Base-by-base conservation (phyloP, 257 asterid species). In the Anisodus acutangulus region DNA sequence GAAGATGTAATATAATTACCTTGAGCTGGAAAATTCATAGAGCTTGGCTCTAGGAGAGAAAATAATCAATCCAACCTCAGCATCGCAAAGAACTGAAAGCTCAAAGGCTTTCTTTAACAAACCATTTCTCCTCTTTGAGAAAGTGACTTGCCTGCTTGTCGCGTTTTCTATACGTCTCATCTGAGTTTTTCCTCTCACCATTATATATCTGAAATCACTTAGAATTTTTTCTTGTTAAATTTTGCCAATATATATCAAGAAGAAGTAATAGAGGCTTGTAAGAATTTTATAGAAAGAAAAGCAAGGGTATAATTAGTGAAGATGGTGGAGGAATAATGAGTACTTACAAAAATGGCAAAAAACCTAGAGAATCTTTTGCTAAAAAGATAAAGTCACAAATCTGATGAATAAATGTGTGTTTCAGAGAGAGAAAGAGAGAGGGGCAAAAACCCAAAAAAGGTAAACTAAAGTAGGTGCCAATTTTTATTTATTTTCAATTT, bases 131-230 rank as follows among this genome's bases (percentile, higher is more conserved):
- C 98, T 89, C 94, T 95, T 95, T 3, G 98, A 95, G 94, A 93
- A 93, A 85, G 98, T 93, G 7, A 94, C 98, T 86, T 95, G 97
- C 80, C 98, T 85, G 90, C 98, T 93, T 7, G 97, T 93, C 6
- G 95, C 94, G 93, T 94, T 93, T 82, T 94, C 98, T 64, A 95
- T 95, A 72, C 96, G 97, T 94, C 93, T 87, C 97, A 95, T 93
- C 92, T 92, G 93, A 59, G 98, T 95, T 87, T 95, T 95, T 16
- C 98, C 98, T 84, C 98, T 83, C 86, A 92, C 98, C 98, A 95
- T 95, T 66, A 66, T 6, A 12, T 5, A 84, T 78, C 81, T 70
- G 16, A 16, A 69, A 69, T 41, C 49, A 31, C 10, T 2, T 13
- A 37, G 3, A 69, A 11, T 68, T 15, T 13, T 37, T 69, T 6